Percentiles rank a stretch among this genome's conserved stretches.
Conservation (phyloP, 2,329 filamentous ascomycete genomes). For the Ophiostoma sp. region DNA sequence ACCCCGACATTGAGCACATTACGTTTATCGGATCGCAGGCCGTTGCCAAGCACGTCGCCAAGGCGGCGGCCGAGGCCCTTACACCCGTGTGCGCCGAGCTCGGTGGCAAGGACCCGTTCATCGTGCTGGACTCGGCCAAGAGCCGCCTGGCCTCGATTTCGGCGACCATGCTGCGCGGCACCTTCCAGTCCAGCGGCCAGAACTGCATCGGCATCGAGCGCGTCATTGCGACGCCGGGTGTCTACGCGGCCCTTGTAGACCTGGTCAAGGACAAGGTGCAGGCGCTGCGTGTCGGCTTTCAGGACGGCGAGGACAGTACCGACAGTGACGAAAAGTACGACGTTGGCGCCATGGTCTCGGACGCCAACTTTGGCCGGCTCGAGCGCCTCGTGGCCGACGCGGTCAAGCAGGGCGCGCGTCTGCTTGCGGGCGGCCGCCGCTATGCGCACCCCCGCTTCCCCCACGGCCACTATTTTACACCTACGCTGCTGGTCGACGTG, state of each 20-base stretch:
- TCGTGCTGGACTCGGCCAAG: constrained; percentile 70
- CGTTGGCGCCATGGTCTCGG: constrained; percentile 85
- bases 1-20: constrained; percentile 77
- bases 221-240: constrained; percentile 70
- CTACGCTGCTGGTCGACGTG: constrained; percentile 87
- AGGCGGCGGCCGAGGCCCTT: constrained; percentile 77
- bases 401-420: constrained; percentile 68
- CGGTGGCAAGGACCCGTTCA: constrained; percentile 88
- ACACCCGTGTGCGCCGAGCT: constrained; percentile 87
- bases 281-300: constrained; percentile 67
- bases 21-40: constrained; percentile 92
- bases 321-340: constrained; percentile 51
- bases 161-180: constrained; percentile 82
- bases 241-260: constrained; percentile 68
- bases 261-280: constrained; percentile 69
- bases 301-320: constrained; percentile 5
- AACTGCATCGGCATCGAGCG: constrained; percentile 98
- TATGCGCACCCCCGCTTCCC: constrained; percentile 67
- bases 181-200: constrained; percentile 91
- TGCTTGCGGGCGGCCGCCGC: constrained; percentile 73
- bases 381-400: constrained; percentile 74
- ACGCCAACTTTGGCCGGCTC: constrained; percentile 66
- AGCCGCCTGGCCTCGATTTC: constrained; percentile 64
- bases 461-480: constrained; percentile 82
- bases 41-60: constrained; percentile 82